Evolutionary conservation across 208 protist species (phyloP), one percentile per base, ranked within the genome.

Genomic region (Leishmania martiniquensis): DNA sequence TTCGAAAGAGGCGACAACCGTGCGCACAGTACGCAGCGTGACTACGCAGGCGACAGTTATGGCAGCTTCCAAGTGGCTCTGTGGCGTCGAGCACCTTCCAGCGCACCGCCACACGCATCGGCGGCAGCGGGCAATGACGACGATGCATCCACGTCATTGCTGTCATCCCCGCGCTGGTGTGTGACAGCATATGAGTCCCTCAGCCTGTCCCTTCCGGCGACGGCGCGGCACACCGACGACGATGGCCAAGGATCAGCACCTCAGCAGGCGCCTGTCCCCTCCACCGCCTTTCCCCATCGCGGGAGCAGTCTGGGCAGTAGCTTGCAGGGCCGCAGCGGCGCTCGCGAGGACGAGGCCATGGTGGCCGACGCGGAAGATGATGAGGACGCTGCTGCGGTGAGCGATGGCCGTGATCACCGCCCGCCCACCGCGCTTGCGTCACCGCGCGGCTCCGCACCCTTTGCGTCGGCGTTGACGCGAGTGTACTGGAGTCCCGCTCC

Each of bases 121-220:
- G 10, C 17, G 44, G 5, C 67, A 42, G 22, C 44, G 67, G 47
- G 3, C 25, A 29, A 70, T 25, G 67, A 42, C 1, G 25, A 51
- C 6, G 72, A 39, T 15, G 72, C 42, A 47, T 22, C 59, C 12
- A 65, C 55, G 54, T 76, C 71, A 42, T 34, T 49, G 29, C 51
- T 75, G 17, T 63, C 71, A n/a, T 60, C 71, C 20, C 47, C 57
- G 52, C 71, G 60, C 62, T 82, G 78, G 78, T 44, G 63, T 9
- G 78, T 77, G 42, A 72, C 71, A 12, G 78, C 71, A 0, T 77
- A 65, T 45, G 78, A 82, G 54, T 44, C 45, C 39, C 45, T 82
- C 37, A 49, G 17, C 4, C 59, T 82, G 15, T 54, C 44, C 7
- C 17, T 75, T 1, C 37, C 71, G 39, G 37, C 47, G 68, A 54